Base-by-base conservation (phyloP, 2,329 filamentous ascomycete genomes). In the Mycosphaerelloides madeirae region DNA sequence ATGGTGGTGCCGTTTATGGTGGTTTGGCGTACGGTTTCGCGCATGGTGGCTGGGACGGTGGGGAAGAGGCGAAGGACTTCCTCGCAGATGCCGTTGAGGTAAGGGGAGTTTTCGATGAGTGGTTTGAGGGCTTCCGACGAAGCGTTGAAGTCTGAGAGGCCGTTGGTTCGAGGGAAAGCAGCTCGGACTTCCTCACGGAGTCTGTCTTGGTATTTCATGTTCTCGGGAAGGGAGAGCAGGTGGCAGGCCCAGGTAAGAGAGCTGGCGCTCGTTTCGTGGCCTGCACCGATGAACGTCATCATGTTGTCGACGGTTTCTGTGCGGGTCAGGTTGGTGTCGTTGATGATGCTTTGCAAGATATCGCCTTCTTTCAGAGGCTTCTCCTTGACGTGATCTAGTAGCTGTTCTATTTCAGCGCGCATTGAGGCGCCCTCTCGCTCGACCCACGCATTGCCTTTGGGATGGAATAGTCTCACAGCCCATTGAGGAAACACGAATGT, bases 241-340 rank as follows among this genome's bases (percentile, higher is more conserved):
- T 87, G 85, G 3, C 81, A 65, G 6, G 81, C 77, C 84, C 84
- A 90, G 13, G 81, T 83, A 60, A 90, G 72, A 14, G 84, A 75
- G 1, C 80, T 75, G 1, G 85, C 79, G 0, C 84, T 89, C 1
- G 85, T 89, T 67, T 89, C 84, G 63, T 90, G 85, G 71, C 75
- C 73, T 8, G 72, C 72, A 2, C 73, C 73, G 5, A 78, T 52
- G 50, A 76, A 76, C 0, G 75, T 78, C 15, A 78, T 54, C 0
- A 77, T 64, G 40, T 77, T 73, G 48, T 77, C 73, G 3, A 71
- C 68, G 13, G 78, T 20, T 4, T 28, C 16, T 14, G 6, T 14
- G 2, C 16, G 34, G 14, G 13, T 9, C 19, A 37, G 15, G 11
- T 28, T 3, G n/a, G 31, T 11, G 13, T 37, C 6, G 15, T 13